A percentile compares a stretch with the other conserved stretches of the same genome.
These are phyloP conservation scores for Trichoderma atroviride DNA, from an alignment of 2,329 filamentous ascomycete genomes.

Conservation along the genomic window DNA sequence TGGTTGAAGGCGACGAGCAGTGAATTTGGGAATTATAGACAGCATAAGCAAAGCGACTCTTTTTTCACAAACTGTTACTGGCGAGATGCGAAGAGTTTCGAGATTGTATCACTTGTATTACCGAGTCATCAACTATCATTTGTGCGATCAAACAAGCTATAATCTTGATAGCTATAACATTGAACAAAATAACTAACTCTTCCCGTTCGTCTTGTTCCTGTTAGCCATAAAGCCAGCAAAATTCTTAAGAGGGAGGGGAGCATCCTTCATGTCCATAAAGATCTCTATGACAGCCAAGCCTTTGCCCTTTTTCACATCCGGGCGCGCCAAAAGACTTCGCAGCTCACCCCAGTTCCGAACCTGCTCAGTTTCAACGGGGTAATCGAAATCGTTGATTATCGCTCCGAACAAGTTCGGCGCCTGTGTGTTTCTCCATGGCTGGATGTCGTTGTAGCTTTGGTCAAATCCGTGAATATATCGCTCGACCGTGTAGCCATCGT, in stretches of 20 bases:
- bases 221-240: background rate
- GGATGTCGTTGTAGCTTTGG: slow-evolving; percentile 57
- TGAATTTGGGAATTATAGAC: background rate
- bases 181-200: background rate
- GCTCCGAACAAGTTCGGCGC: slow-evolving; percentile 54
- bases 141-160: background rate
- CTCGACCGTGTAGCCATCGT: slow-evolving; percentile 63
- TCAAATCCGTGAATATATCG: slow-evolving; percentile 58
- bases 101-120: background rate
- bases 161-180: background rate
- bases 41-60: background rate
- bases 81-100: background rate
- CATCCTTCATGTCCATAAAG: slow-evolving; percentile 6
- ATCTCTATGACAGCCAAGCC: slow-evolving; percentile 13
- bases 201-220: slow-evolving; percentile 7
- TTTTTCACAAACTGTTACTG: background rate
- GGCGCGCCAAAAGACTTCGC: background rate
- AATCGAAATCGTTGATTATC: slow-evolving; percentile 36
- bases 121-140: background rate
- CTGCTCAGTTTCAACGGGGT: slow-evolving; percentile 3
- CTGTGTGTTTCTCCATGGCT: slow-evolving; percentile 55
- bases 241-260: background rate
- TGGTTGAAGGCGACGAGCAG: background rate
- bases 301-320: slow-evolving; percentile 10
- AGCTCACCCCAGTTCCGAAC: slow-evolving; percentile 20